Conservation (phyloP, 495 filamentous ascomycete genomes). For the Mytilinidion resinicola region DNA sequence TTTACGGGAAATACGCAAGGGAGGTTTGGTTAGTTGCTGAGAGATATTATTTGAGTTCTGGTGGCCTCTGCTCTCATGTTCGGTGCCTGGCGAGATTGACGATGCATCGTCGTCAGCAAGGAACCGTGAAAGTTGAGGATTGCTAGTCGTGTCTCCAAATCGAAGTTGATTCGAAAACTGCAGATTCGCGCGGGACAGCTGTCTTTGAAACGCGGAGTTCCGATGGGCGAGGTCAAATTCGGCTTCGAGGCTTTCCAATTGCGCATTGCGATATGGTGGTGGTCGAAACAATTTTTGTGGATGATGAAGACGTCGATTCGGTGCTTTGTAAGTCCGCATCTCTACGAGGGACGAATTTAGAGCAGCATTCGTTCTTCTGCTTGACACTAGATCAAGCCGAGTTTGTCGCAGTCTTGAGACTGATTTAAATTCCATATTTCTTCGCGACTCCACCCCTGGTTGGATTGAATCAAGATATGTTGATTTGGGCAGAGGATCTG, state of each 20-base stretch:
- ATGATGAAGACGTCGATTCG: not conserved
- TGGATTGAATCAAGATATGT: too few species aligned
- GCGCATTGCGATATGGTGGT: conserved; percentile 20
- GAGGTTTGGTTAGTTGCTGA: not conserved
- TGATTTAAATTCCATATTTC: too few species aligned
- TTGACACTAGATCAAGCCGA: not conserved
- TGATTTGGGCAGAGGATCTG: too few species aligned
- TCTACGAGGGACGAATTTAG: not conserved
- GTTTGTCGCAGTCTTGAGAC: not conserved
- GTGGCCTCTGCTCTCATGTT: not conserved
- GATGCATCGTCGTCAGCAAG: conserved; percentile 17
- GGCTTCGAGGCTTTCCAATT: conserved; percentile 33
- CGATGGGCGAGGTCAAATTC: conserved; percentile 25
- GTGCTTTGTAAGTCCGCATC: not conserved
- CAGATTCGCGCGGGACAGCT: conserved; percentile 18
- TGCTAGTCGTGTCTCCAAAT: not conserved
- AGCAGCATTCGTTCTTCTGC: not conserved
- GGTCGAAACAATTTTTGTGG: not conserved
- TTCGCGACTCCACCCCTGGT: too few species aligned
- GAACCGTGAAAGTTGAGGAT: conserved; percentile 19
- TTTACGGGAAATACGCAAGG: conserved; percentile 26
- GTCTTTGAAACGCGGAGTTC: conserved; percentile 28
- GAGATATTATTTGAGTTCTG: not conserved
- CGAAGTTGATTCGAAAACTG: conserved; percentile 3
- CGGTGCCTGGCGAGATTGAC: not conserved